Conservation (phyloP, 2,329 filamentous ascomycete species). For the Colletotrichum sp. region DNA sequence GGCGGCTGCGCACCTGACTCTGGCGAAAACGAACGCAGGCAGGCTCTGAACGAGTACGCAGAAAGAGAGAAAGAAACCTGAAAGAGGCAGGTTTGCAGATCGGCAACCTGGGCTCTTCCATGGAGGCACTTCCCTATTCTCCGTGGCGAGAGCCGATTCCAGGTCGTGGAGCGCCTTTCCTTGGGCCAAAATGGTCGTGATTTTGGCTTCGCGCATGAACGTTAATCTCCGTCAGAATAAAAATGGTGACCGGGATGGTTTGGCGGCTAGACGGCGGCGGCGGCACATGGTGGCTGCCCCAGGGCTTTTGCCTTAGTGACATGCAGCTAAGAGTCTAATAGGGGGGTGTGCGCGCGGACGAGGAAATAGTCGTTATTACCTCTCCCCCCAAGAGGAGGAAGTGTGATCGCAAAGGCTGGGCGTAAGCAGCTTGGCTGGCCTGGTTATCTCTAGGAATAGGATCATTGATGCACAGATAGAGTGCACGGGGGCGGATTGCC, state of each 20-base stretch:
- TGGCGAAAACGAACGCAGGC: not conserved
- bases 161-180: not conserved
- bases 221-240: slow-evolving; percentile 4
- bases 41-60: not conserved
- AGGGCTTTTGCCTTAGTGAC: not conserved
- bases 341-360: not conserved
- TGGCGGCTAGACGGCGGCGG: not conserved
- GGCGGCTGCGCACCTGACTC: not conserved
- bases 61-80: not conserved
- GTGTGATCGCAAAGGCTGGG: not conserved
- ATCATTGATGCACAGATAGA: slow-evolving; percentile 9
- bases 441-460: not conserved
- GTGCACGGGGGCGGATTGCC: not conserved
- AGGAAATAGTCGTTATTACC: not conserved
- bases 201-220: not conserved
- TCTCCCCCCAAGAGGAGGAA: not conserved
- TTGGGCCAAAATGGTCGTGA: not conserved
- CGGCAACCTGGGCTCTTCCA: not conserved
- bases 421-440: not conserved
- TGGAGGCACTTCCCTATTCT: not conserved
- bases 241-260: not conserved
- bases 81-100: not conserved
- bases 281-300: not conserved
- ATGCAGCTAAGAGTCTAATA: not conserved
- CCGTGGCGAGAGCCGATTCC: not conserved